Evolutionary conservation across 2,329 filamentous ascomycete species (phyloP).

Genomic region (Rutstroemia sp.): DNA sequence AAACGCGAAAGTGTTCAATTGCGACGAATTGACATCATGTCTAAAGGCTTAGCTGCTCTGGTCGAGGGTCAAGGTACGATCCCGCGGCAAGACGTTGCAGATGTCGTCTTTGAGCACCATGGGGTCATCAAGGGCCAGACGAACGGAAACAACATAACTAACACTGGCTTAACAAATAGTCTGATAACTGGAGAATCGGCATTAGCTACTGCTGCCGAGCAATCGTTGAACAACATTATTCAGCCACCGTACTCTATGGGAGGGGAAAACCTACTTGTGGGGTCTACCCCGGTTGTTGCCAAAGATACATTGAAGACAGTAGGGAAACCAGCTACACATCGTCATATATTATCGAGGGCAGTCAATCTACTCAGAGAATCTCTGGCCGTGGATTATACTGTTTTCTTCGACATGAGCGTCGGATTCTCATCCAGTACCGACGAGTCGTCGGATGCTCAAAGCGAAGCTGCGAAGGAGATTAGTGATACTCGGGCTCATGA

Average conservation of each 20-base stretch:
- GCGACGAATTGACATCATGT: conserved; percentile 43
- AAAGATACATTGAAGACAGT: neutral
- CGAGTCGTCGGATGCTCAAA: neutral
- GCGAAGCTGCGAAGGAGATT: neutral
- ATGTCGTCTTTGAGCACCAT: neutral
- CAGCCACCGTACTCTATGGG: neutral
- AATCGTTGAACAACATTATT: conserved; percentile 4
- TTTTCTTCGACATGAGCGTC: conserved; percentile 12
- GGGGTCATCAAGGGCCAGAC: neutral
- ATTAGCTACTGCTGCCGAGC: neutral
- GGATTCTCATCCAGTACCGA: conserved; percentile 1
- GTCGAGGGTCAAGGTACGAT: conserved; percentile 34
- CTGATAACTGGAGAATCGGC: neutral
- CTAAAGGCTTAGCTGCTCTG: conserved; percentile 43
- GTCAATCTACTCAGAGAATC: conserved; percentile 14
- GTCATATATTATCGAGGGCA: conserved; percentile 7
- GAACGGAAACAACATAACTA: neutral
- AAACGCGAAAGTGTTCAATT: conserved; percentile 42
- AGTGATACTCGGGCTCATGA: too few species aligned
- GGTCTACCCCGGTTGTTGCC: neutral
- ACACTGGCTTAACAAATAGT: neutral
- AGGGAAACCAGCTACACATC: conserved; percentile 1
- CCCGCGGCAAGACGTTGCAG: neutral
- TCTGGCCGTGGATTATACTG: conserved; percentile 13
- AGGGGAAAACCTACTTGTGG: neutral